phyloP scores from a whole-genome alignment of 306 rosid species.

The Styphnolobium japonicum region DNA sequence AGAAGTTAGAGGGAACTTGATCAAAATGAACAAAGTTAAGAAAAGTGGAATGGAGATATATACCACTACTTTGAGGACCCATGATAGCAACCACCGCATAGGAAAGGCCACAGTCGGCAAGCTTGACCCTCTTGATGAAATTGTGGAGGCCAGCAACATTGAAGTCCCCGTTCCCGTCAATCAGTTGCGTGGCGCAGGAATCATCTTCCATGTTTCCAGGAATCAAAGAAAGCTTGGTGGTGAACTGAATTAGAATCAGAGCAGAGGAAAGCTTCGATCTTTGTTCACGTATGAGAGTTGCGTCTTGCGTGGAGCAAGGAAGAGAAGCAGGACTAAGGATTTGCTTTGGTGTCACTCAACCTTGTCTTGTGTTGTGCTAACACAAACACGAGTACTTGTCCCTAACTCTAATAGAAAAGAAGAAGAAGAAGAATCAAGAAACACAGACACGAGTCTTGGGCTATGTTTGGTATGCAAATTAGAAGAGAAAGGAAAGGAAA shows the following conservation, averaged over 20 bases:
- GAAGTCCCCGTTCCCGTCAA: constrained; percentile 50
- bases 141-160: constrained; percentile 42
- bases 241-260: background rate
- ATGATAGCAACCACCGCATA: constrained; percentile 62
- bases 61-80: constrained; percentile 83
- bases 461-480: no score
- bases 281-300: no score
- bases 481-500: no score
- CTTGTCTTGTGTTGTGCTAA: background rate
- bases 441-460: background rate
- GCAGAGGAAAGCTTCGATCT: no score
- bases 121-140: constrained; percentile 39
- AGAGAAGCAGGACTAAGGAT: background rate
- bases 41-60: no score
- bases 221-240: background rate
- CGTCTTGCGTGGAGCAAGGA: no score
- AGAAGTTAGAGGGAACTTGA: background rate
- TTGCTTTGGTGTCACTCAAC: background rate
- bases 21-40: background rate
- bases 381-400: no score
- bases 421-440: background rate
- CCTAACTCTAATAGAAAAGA: no score
- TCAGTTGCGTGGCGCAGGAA: constrained; percentile 50
- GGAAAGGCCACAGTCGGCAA: constrained; percentile 58
- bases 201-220: constrained; percentile 20